Percentiles rank a stretch among this genome's conserved stretches.
These are phyloP conservation scores for Auriscalpium vulgare DNA, from an alignment of 768 basidiomycete species.

Conservation along the genomic window DNA sequence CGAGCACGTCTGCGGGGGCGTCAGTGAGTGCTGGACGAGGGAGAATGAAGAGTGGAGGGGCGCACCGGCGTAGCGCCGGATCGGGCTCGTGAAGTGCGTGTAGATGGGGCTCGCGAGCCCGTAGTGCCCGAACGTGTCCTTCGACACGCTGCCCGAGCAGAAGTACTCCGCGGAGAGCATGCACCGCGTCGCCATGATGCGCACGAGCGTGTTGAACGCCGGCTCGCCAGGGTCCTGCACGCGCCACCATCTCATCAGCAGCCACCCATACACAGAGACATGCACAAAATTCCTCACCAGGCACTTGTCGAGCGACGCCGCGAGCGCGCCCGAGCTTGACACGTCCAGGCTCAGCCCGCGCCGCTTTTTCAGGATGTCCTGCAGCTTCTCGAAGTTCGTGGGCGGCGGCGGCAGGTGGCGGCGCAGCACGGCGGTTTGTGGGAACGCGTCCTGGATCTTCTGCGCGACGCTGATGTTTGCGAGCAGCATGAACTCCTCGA, in stretches of 20 bases:
- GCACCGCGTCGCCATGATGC: slow-evolving; percentile 98
- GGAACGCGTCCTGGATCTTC: slow-evolving; percentile 91
- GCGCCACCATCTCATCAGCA: not conserved
- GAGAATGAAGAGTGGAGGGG: no score
- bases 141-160: slow-evolving; percentile 87
- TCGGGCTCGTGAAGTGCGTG: slow-evolving; percentile 98
- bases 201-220: slow-evolving; percentile 93
- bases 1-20: slow-evolving; percentile 65
- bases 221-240: slow-evolving; percentile 71
- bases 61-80: slow-evolving; percentile 86
- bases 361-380: slow-evolving; percentile 84
- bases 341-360: slow-evolving; percentile 81
- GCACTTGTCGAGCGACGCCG: slow-evolving; percentile 81
- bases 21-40: no score
- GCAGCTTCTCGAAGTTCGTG: slow-evolving; percentile 91
- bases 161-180: slow-evolving; percentile 99
- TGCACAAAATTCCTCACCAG: slow-evolving; percentile 41
- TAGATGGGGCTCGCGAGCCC: slow-evolving; percentile 96
- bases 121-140: slow-evolving; percentile 93
- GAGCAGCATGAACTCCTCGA: slow-evolving; percentile 98
- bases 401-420: slow-evolving; percentile 88
- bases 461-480: slow-evolving; percentile 92
- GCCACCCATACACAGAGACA: slow-evolving; percentile 2
- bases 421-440: slow-evolving; percentile 88
- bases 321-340: slow-evolving; percentile 84